A percentile compares a stretch with the other conserved stretches of the same genome.
Evolutionary conservation across 768 basidiomycete species (phyloP).

Genomic region (Tricholomella constricta): DNA sequence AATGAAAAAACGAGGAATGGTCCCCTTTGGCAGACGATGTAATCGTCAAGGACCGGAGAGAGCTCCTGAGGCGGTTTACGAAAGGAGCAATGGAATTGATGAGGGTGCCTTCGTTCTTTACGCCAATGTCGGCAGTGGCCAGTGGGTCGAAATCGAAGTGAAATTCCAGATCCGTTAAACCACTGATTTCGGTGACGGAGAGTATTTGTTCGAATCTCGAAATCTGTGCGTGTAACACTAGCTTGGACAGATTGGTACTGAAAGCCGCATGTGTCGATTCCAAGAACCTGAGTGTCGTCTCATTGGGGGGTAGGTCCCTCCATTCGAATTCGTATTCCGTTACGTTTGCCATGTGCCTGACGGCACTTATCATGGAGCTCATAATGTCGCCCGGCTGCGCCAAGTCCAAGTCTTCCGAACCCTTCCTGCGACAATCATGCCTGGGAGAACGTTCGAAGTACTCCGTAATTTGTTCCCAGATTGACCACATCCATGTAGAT

Average conservation of each 20-base stretch:
- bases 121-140: neutral
- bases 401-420: neutral
- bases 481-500: no score
- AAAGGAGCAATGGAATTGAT: conserved; percentile 31
- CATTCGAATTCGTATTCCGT: conserved; percentile 38
- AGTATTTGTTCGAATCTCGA: conserved; percentile 32
- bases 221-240: conserved; percentile 34
- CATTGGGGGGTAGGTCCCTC: conserved; percentile 36
- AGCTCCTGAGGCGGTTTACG: conserved; percentile 26
- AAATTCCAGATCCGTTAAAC: conserved; percentile 35
- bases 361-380: conserved; percentile 32
- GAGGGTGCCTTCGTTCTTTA: conserved; percentile 17
- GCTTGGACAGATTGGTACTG: conserved; percentile 31
- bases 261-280: conserved; percentile 28
- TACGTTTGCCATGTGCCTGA: conserved; percentile 35
- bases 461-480: no score
- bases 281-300: conserved; percentile 31
- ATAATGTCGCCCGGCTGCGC: conserved; percentile 27
- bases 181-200: conserved; percentile 27
- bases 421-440: neutral
- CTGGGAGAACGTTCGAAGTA: no score
- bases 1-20: conserved; percentile 33
- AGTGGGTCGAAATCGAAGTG: conserved; percentile 32
- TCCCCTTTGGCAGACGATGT: conserved; percentile 32
- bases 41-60: conserved; percentile 34